Evolutionary conservation across 768 basidiomycete genomes (phyloP).

Genomic region (Lactifluus echinatus): DNA sequence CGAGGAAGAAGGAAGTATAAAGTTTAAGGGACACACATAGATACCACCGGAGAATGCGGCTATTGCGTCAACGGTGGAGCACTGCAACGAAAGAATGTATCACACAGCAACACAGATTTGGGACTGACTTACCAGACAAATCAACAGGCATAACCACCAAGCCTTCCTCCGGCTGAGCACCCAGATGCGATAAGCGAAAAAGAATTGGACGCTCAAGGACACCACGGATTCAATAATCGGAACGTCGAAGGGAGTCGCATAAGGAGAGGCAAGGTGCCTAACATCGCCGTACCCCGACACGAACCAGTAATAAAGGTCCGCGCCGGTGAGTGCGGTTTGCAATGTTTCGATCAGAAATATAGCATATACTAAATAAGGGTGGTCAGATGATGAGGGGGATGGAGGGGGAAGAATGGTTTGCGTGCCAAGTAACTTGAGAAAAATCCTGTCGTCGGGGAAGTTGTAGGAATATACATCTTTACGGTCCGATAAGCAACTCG

Average conservation of each 20-base stretch:
- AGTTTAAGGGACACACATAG: neutral
- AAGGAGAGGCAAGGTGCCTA: neutral
- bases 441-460: neutral
- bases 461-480: conserved; percentile 13
- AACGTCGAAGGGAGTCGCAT: conserved; percentile 12
- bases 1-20: neutral
- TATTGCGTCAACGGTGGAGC: neutral
- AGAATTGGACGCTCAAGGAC: conserved; percentile 24
- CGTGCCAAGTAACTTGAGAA: neutral
- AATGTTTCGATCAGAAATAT: neutral
- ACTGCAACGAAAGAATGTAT: neutral
- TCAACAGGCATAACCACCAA: neutral
- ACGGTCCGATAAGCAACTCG: neutral
- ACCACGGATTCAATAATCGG: conserved; percentile 24
- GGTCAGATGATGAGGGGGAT: conserved; percentile 3
- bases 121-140: neutral
- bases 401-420: neutral
- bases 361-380: conserved; percentile 10
- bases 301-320: conserved; percentile 8
- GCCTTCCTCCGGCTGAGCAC: neutral
- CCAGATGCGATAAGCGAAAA: conserved; percentile 27
- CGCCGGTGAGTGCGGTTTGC: neutral
- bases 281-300: conserved; percentile 1
- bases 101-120: neutral
- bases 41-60: neutral